Evolutionary conservation across 345 rosid genomes (phyloP).

Genomic region (Toxicodendron radicans): DNA sequence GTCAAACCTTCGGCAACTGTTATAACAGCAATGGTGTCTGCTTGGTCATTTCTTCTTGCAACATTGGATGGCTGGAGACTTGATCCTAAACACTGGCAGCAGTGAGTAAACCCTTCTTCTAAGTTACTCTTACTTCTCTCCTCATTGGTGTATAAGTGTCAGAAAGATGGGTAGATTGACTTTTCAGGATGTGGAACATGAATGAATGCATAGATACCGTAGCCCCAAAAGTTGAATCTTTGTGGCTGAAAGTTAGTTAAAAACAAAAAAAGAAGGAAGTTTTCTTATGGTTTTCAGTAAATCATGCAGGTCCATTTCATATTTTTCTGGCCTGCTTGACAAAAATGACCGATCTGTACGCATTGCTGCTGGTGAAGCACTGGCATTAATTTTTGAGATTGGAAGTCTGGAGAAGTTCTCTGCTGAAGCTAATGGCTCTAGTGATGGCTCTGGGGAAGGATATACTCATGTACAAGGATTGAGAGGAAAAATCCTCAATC

Average conservation of each 20-base stretch:
- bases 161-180: neutral
- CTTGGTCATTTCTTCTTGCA: conserved; percentile 94
- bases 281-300: conserved; percentile 7
- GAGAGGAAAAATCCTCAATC: conserved; percentile 58
- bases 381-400: conserved; percentile 75
- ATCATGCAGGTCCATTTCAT: conserved; percentile 66
- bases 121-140: neutral
- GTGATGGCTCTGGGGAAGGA: conserved; percentile 48
- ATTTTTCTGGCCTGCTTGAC: conserved; percentile 68
- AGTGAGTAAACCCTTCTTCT: conserved; percentile 45
- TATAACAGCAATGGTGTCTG: conserved; percentile 71
- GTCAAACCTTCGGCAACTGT: conserved; percentile 57
- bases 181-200: neutral
- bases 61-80: conserved; percentile 52
- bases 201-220: neutral
- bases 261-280: neutral
- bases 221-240: neutral
- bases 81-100: conserved; percentile 74
- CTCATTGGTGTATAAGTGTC: neutral
- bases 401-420: conserved; percentile 71
- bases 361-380: conserved; percentile 93
- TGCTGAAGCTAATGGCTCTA: conserved; percentile 39
- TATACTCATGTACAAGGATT: conserved; percentile 60
- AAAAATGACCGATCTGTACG: conserved; percentile 88
- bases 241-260: neutral